Evolutionary conservation across 495 filamentous ascomycete genomes (phyloP), one percentile per base, ranked within the genome.

Genomic region (Hyaloscypha finlandica): DNA sequence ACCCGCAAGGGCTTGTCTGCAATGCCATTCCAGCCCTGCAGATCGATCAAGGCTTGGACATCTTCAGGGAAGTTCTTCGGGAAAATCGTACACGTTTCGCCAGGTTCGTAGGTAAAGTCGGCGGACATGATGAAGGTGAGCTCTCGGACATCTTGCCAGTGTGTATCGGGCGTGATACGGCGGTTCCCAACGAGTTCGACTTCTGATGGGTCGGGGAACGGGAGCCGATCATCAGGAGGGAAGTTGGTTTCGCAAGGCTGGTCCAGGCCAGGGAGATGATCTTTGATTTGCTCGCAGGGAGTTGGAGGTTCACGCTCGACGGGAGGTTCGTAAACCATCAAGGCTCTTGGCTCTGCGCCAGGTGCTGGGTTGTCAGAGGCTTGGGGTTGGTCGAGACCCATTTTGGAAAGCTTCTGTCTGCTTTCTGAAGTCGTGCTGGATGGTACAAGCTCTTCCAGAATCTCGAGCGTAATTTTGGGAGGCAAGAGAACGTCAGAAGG

Each of bases 61-160:
- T 97, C 94, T 39, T 83, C 76, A 0, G 89, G 78, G 63, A 90
- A 91, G 72, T 97, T 97, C 74, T 96, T 94, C 1, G 95, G 95
- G 33, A 88, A 92, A 45, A 99, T 86, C 9, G 86, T 83, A 54
- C 95, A 76, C 20, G 90, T 86, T 64, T 95, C 89, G 4, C 94
- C 93, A 0, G 96, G 93, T 0, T 71, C 70, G 64, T 89, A 87
- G 0, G 74, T 65, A 16, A 84, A 66, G 1, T 75, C 68, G 11
- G 80, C 74, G 0, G 80, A 67, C 3, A 88, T 74, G 0, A 81
- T 80, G 19, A 97, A 79, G 2, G 74, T 76, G n/a, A 97, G 77
- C 59, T 88, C 85, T 3, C 95, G 89, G 35, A 98, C 95, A 80
- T 98, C 96, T 76, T 99, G 95, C 90, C 92, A 97, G 76, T 99